These are phyloP conservation scores for Xylaria digitata DNA, from an alignment of 2,329 filamentous ascomycete species.

Conservation along the genomic window DNA sequence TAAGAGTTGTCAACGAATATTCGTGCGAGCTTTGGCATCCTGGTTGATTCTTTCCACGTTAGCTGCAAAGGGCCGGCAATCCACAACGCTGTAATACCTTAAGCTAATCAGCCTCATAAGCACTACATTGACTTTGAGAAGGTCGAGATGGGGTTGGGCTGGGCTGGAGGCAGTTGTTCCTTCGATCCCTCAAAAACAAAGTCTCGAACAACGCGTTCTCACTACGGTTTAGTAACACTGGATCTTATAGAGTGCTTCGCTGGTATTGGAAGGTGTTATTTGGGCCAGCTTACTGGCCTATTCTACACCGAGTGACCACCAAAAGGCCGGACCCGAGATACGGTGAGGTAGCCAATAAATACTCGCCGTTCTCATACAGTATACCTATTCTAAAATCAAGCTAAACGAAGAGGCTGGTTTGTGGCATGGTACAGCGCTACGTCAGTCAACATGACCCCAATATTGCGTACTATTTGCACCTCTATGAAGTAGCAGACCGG, in stretches of 20 bases:
- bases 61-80: neutral
- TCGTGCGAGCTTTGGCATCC: neutral
- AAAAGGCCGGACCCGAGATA: neutral
- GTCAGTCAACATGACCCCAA: neutral
- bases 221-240: too few relatives aligned
- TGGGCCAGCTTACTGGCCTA: neutral
- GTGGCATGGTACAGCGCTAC: neutral
- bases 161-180: too few relatives aligned
- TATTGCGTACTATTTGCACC: neutral
- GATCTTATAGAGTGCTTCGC: neutral
- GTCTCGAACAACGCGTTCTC: neutral
- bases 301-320: too few relatives aligned
- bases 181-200: too few relatives aligned
- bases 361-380: neutral
- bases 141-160: neutral
- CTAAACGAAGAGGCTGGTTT: neutral
- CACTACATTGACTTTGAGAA: neutral
- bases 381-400: neutral
- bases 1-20: neutral
- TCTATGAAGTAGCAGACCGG: neutral
- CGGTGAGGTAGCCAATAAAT: neutral
- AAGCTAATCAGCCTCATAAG: neutral
- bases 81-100: neutral
- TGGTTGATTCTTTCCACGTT: neutral
- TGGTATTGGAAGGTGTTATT: neutral